A percentile compares a stretch with the other conserved stretches of the same genome.
Evolutionary conservation across 1,284 basidiomycete genomes (phyloP).

Genomic region (Bjerkandera adusta): DNA sequence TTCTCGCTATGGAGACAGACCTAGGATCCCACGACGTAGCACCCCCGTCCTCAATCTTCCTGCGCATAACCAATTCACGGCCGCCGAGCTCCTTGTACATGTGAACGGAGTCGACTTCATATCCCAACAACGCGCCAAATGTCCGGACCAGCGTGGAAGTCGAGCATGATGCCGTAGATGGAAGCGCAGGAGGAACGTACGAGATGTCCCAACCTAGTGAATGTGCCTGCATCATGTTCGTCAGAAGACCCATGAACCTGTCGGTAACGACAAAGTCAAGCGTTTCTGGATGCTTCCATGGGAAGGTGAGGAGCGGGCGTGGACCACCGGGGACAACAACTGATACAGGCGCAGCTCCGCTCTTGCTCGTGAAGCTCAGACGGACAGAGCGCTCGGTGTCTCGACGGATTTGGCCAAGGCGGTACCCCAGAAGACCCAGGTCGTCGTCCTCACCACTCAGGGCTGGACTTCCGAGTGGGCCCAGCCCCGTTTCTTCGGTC

Average conservation of each 20-base stretch:
- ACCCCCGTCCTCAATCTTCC: slow-evolving; percentile 45
- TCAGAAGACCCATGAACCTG: slow-evolving; percentile 34
- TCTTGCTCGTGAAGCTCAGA: slow-evolving; percentile 40
- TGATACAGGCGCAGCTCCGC: slow-evolving; percentile 27
- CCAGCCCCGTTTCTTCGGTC: slow-evolving; percentile 50
- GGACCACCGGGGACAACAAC: slow-evolving; percentile 49
- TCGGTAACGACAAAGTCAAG: slow-evolving; percentile 29
- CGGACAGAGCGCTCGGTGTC: slow-evolving; percentile 37
- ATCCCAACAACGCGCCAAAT: slow-evolving; percentile 53
- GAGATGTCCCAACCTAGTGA: slow-evolving; percentile 36
- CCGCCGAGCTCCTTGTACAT: slow-evolving; percentile 71
- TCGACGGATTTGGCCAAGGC: slow-evolving; percentile 39
- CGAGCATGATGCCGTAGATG: slow-evolving; percentile 35
- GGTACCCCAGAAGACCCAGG: slow-evolving; percentile 54
- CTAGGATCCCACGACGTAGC: slow-evolving; percentile 65
- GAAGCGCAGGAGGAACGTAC: slow-evolving; percentile 32
- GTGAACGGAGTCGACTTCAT: slow-evolving; percentile 55
- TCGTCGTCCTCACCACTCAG: slow-evolving; percentile 36
- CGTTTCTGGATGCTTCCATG: slow-evolving; percentile 20
- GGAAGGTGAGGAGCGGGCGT: slow-evolving; percentile 24
- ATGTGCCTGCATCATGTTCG: slow-evolving; percentile 34
- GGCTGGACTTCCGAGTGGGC: slow-evolving; percentile 49
- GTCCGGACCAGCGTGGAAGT: slow-evolving; percentile 33
- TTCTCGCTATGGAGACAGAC: slow-evolving; percentile 28
- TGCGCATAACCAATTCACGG: slow-evolving; percentile 58